Base-by-base conservation (phyloP, 805 yeast species). In the Suhomyces sp. region DNA sequence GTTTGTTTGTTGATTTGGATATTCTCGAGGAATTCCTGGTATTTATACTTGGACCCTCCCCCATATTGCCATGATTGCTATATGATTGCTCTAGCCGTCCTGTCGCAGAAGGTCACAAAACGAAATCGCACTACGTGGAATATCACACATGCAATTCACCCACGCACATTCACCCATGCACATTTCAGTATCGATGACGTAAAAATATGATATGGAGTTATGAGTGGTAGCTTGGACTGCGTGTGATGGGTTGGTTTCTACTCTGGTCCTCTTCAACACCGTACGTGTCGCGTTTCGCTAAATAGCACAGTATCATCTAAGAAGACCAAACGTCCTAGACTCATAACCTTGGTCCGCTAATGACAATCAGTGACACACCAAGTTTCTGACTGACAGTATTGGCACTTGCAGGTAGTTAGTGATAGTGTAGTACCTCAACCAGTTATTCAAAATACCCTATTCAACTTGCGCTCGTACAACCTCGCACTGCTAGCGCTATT, bases 1-100 rank as follows among this genome's bases (percentile, higher is more conserved):
- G 42, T 38, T 17, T 38, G 42, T 19, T 38, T 33, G 36, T n/a
- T n/a, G 36, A 33, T 6, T 17, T 6, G 36, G 9, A n/a, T n/a
- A 8, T 17, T 38, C 24, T 15, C 42, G 42, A 17, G 24, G n/a
- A 17, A 17, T 8, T 3, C 22, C 42, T 17, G 23, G 42, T 35
- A 35, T 47, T 47, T 47, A 47, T 47, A 47, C 6, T 38, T 17
- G 42, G 24, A 17, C 17, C 42, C 41, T 36, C 22, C 41, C 42
- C 24, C 24, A 38, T 24, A 38, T 19, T 9, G 17, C 13, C 36
- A 33, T n/a, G 36, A 33, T 33, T 33, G 36, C 36, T 17, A 33
- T 33, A 33, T 33, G 36, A 33, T 33, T 33, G 36, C 36, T 33
- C 36, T n/a, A 13, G 36, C 36, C 36, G 36, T 33, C 36, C 35